phyloP scores from a whole-genome alignment of 441 rosid species.

The Populus hybrid region DNA sequence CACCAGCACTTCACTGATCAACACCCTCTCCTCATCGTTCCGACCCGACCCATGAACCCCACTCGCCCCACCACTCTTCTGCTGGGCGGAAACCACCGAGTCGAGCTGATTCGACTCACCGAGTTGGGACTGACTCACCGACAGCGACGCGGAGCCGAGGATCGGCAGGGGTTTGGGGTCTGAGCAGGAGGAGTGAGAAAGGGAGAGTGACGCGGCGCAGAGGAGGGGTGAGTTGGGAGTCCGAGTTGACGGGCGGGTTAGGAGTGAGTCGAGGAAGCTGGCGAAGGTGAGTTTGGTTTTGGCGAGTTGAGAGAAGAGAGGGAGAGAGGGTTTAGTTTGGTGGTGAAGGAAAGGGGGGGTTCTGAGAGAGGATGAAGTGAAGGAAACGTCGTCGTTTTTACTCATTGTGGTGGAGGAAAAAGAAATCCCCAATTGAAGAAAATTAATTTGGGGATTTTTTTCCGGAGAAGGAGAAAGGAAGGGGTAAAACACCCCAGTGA shows the following conservation, averaged over 20 bases:
- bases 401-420: background rate
- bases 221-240: constrained; percentile 25
- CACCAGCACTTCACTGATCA: constrained; percentile 86
- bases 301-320: constrained; percentile 31
- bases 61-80: constrained; percentile 32
- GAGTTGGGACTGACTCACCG: constrained; percentile 24
- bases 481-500: background rate
- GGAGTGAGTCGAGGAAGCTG: constrained; percentile 38
- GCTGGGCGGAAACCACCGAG: constrained; percentile 26
- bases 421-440: background rate
- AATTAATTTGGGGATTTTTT: background rate
- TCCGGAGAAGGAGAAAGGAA: background rate
- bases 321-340: constrained; percentile 3
- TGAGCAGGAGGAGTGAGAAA: background rate
- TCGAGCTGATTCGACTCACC: constrained; percentile 28
- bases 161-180: constrained; percentile 14
- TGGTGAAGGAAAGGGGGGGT: constrained; percentile 22
- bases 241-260: constrained; percentile 23
- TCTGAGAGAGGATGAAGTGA: constrained; percentile 48
- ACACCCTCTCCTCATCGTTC: constrained; percentile 72
- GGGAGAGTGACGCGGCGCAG: constrained; percentile 25
- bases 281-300: constrained; percentile 35
- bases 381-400: constrained; percentile 39
- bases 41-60: constrained; percentile 31
- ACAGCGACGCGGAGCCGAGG: constrained; percentile 42